A percentile compares a stretch with the other conserved stretches of the same genome.
Evolutionary conservation across 2,329 filamentous ascomycete species (phyloP).

Genomic region (Fusarium sp.): DNA sequence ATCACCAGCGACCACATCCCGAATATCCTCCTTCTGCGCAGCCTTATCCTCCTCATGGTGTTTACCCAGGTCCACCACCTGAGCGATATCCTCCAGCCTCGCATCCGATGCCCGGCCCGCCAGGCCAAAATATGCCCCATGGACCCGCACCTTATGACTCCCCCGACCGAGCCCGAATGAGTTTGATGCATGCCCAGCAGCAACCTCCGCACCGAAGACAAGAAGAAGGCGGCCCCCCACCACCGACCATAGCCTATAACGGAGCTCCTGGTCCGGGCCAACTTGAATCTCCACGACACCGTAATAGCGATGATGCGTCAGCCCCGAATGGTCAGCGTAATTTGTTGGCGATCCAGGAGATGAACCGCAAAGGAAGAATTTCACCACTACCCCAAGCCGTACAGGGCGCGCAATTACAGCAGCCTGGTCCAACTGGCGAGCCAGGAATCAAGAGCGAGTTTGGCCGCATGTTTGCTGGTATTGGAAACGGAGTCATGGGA

Average conservation of each 20-base stretch:
- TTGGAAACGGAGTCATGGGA: constrained; percentile 70
- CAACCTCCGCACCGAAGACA: constrained; percentile 56
- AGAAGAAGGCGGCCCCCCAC: constrained; percentile 62
- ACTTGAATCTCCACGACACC: constrained; percentile 54
- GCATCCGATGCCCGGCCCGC: constrained; percentile 52
- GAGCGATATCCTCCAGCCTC: constrained; percentile 51
- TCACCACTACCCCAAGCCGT: constrained; percentile 94
- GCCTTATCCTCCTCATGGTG: constrained; percentile 50
- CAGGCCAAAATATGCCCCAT: constrained; percentile 40
- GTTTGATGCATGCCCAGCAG: constrained; percentile 50
- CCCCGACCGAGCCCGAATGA: constrained; percentile 61
- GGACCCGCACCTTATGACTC: constrained; percentile 58
- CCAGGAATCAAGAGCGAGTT: constrained; percentile 95
- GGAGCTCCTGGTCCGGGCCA: constrained; percentile 54
- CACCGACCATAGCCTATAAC: constrained; percentile 63
- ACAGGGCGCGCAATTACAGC: constrained; percentile 86
- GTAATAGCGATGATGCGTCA: constrained; percentile 62
- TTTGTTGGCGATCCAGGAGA: constrained; percentile 82
- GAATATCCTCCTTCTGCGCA: constrained; percentile 61
- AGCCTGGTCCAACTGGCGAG: constrained; percentile 81
- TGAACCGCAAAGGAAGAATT: constrained; percentile 82
- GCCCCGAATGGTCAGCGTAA: constrained; percentile 67
- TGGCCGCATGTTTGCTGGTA: constrained; percentile 94
- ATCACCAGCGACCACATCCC: constrained; percentile 57
- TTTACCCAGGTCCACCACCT: constrained; percentile 48